These are phyloP conservation scores for Allomyces macrogynus DNA, from an alignment of 192 early-diverging fungal species.

Conservation along the genomic window DNA sequence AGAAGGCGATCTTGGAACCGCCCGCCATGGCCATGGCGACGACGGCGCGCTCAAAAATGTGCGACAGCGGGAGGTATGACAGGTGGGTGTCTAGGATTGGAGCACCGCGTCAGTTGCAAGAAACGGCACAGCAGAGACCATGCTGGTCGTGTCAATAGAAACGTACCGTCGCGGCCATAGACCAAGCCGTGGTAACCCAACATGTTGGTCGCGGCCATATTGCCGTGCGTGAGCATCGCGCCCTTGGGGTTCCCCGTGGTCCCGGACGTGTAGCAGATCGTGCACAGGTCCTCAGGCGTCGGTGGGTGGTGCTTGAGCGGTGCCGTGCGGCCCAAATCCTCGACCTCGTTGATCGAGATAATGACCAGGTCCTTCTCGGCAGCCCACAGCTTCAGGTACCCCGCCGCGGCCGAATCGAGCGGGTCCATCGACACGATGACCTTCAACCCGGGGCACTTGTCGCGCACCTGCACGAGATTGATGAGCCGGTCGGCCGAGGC, in stretches of 20 bases:
- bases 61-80: slow-evolving; percentile 69
- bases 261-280: slow-evolving; percentile 65
- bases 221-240: slow-evolving; percentile 56
- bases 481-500: slow-evolving; percentile 37
- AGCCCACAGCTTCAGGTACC: slow-evolving; percentile 32
- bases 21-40: slow-evolving; percentile 22
- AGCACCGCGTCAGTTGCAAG: slow-evolving; percentile 1
- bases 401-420: slow-evolving; percentile 14
- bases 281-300: slow-evolving; percentile 40
- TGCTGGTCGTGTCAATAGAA: slow-evolving; percentile 3
- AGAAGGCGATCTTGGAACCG: slow-evolving; percentile 63
- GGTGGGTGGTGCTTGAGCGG: slow-evolving; percentile 33
- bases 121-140: slow-evolving; percentile 3
- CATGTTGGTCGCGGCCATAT: slow-evolving; percentile 27
- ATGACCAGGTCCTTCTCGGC: slow-evolving; percentile 35
- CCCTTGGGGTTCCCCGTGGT: slow-evolving; percentile 66
- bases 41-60: slow-evolving; percentile 61
- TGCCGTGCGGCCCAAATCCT: slow-evolving; percentile 32
- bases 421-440: slow-evolving; percentile 53
- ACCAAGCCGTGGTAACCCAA: slow-evolving; percentile 13
- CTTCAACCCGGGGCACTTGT: slow-evolving; percentile 45
- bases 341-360: slow-evolving; percentile 34
- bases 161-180: slow-evolving; percentile 6
- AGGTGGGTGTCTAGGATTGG: slow-evolving; percentile 17
- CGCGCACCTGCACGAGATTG: slow-evolving; percentile 29